Evolutionary conservation across 164 flowering plant species (phyloP).

Genomic region (Paratinospora sagittata): DNA sequence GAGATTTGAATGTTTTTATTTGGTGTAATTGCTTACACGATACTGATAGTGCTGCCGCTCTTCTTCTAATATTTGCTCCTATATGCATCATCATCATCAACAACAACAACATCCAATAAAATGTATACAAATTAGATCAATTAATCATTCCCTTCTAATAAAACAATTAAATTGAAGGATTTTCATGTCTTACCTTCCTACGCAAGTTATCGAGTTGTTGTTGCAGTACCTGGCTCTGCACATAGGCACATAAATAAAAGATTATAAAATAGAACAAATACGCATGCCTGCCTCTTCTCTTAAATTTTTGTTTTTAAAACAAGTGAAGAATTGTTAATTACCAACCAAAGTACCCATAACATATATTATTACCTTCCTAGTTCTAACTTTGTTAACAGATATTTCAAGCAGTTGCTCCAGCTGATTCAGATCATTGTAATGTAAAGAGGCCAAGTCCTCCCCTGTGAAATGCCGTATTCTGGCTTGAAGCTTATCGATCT

Average conservation of each 20-base stretch:
- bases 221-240: conserved; percentile 34
- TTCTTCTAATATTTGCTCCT: conserved; percentile 41
- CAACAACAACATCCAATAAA: not conserved
- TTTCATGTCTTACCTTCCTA: conserved; percentile 29
- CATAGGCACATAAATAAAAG: not conserved
- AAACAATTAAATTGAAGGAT: not conserved
- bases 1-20: not conserved
- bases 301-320: not conserved
- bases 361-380: conserved; percentile 33
- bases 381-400: conserved; percentile 34
- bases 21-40: conserved; percentile 6
- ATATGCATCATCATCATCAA: not conserved
- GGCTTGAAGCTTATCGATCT: conserved; percentile 34
- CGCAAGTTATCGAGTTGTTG: conserved; percentile 42
- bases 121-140: too few relatives aligned
- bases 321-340: too few relatives aligned
- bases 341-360: too few relatives aligned
- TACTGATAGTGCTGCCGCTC: conserved; percentile 33
- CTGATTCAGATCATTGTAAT: conserved; percentile 26
- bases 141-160: too few relatives aligned
- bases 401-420: conserved; percentile 36
- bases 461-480: conserved; percentile 32
- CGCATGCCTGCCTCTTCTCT: too few relatives aligned
- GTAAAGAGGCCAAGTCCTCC: conserved; percentile 28
- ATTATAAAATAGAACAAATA: not conserved